Conservation (phyloP, 225 moss, liverwort and hornwort species). For the Polytrichum commune region DNA sequence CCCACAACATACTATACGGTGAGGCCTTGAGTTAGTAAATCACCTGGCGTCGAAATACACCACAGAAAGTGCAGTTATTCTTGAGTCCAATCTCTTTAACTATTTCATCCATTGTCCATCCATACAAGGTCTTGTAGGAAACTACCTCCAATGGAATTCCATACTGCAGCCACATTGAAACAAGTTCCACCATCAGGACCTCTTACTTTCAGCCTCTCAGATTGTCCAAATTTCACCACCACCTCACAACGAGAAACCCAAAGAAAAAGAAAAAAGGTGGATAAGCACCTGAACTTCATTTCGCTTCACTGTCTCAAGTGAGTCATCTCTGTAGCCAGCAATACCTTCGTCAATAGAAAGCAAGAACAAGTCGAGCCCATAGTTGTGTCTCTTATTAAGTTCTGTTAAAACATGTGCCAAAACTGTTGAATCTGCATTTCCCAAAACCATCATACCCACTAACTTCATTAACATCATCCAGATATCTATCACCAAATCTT, state of each 20-base stretch:
- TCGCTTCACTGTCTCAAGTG: conserved; percentile 94
- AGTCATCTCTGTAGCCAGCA: conserved; percentile 97
- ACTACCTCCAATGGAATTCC: conserved; percentile 93
- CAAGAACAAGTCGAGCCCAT: conserved; percentile 93
- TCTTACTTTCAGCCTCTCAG: neutral
- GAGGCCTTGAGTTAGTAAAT: neutral
- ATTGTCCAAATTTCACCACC: neutral
- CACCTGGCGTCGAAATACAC: conserved; percentile 98
- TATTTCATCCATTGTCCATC: conserved; percentile 99
- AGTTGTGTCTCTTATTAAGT: conserved; percentile 84
- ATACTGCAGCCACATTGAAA: conserved; percentile 63
- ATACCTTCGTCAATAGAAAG: conserved; percentile 97
- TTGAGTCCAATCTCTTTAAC: conserved; percentile 93
- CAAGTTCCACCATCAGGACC: conserved; percentile 2
- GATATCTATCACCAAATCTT: too few relatives aligned
- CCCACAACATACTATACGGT: too few relatives aligned
- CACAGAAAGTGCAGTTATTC: conserved; percentile 98
- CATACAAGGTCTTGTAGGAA: conserved; percentile 87
- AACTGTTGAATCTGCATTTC: conserved; percentile 94
- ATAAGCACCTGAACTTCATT: conserved; percentile 83
- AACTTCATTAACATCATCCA: too few relatives aligned
- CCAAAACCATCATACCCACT: neutral
- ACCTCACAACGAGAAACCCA: neutral
- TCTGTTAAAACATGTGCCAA: conserved; percentile 86
- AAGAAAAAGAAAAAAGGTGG: neutral